A percentile compares a stretch with the other conserved stretches of the same genome.
phyloP scores from a whole-genome alignment of 139 green algal species.

The Haematococcus lacustris region DNA sequence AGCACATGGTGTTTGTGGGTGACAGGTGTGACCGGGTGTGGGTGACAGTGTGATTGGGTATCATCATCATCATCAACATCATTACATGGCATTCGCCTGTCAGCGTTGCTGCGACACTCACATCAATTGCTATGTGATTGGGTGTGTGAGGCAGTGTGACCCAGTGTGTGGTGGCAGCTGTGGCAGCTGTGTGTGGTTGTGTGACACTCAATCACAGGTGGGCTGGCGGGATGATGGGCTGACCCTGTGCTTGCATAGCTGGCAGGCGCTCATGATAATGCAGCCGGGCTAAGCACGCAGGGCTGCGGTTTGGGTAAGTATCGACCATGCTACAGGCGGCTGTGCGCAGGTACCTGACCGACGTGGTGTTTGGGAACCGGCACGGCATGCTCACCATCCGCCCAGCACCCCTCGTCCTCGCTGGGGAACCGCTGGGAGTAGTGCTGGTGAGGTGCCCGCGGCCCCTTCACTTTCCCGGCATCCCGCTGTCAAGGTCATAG shows the following conservation, averaged over 20 bases:
- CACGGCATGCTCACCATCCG: conserved; percentile 81
- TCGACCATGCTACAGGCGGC: too few relatives aligned
- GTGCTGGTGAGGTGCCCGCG: neutral
- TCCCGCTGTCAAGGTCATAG: too few relatives aligned
- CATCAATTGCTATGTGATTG: too few relatives aligned
- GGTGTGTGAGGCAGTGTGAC: neutral
- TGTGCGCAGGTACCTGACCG: conserved; percentile 82
- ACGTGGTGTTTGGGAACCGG: conserved; percentile 83
- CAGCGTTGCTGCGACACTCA: too few relatives aligned
- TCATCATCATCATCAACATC: too few relatives aligned
- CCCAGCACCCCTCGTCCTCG: conserved; percentile 53
- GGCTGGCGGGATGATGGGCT: neutral
- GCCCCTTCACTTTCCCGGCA: too few relatives aligned
- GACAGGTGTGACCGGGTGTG: conserved; percentile 43
- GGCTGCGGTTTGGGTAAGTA: too few relatives aligned
- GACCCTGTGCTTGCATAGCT: neutral
- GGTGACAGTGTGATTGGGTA: neutral
- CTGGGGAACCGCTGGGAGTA: conserved; percentile 62
- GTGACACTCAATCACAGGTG: neutral
- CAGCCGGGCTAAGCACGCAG: too few relatives aligned
- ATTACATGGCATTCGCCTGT: too few relatives aligned
- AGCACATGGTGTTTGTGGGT: conserved; percentile 74
- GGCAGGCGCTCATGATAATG: too few relatives aligned
- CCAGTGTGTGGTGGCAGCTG: neutral
- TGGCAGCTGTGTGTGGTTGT: neutral